Evolutionary conservation across 2,329 filamentous ascomycete genomes (phyloP).

Genomic region (Phoma herbarum): DNA sequence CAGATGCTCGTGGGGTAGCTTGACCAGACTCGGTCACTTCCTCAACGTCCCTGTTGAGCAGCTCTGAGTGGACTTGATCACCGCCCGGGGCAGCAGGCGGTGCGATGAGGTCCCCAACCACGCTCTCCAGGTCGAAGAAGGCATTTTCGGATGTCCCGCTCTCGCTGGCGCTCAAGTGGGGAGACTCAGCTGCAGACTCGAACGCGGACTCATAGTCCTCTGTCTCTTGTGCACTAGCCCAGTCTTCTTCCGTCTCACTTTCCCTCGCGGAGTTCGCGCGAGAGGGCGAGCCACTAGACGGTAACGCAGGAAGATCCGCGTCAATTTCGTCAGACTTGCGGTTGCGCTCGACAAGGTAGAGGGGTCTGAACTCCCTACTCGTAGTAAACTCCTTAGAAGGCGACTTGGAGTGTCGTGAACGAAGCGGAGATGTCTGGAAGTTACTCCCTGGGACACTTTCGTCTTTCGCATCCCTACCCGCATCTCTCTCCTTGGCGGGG

Average conservation of each 20-base stretch:
- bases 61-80: background rate
- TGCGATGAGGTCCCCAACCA: background rate
- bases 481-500: background rate
- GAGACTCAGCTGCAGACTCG: slow-evolving; percentile 45
- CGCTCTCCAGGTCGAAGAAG: slow-evolving; percentile 29
- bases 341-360: slow-evolving; percentile 79
- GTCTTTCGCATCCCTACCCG: background rate
- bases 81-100: background rate
- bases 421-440: slow-evolving; percentile 53
- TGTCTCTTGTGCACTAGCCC: slow-evolving; percentile 49
- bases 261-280: slow-evolving; percentile 39
- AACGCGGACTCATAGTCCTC: slow-evolving; percentile 55
- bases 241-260: slow-evolving; percentile 53
- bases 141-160: slow-evolving; percentile 28
- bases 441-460: background rate
- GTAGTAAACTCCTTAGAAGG: slow-evolving; percentile 63
- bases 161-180: slow-evolving; percentile 36
- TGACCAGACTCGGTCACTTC: slow-evolving; percentile 68
- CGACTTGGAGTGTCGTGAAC: slow-evolving; percentile 55
- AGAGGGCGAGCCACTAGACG: slow-evolving; percentile 55
- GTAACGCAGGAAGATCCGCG: slow-evolving; percentile 62
- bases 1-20: slow-evolving; percentile 71
- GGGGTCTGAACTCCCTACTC: slow-evolving; percentile 76
- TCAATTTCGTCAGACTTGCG: slow-evolving; percentile 44
- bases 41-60: slow-evolving; percentile 35